These are phyloP conservation scores for Achaetomiella virescens DNA, from an alignment of 495 filamentous ascomycete species.

Conservation along the genomic window DNA sequence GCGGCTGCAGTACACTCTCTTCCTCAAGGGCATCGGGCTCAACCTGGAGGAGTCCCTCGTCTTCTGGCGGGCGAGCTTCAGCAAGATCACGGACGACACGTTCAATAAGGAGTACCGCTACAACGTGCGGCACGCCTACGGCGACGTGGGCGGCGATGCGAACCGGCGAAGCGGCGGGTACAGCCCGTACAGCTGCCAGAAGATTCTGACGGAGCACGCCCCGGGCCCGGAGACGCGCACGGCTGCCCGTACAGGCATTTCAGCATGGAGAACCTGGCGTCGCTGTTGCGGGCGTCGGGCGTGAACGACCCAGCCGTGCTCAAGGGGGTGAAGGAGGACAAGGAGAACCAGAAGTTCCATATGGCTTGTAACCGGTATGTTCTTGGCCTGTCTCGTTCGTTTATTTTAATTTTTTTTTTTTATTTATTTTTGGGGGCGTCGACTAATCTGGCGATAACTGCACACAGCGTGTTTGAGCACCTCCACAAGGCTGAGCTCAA, in stretches of 20 bases:
- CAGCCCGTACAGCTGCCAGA: constrained; percentile 86
- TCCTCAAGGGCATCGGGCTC: constrained; percentile 94
- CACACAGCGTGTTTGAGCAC: constrained; percentile 71
- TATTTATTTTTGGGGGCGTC: too few relatives aligned
- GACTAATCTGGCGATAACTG: constrained; percentile 1
- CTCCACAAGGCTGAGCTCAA: constrained; percentile 81
- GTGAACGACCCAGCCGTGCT: constrained; percentile 72
- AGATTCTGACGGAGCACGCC: constrained; percentile 83
- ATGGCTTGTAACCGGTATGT: constrained; percentile 83
- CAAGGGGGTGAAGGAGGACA: constrained; percentile 78
- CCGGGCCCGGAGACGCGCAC: constrained; percentile 77
- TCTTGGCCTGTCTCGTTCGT: background rate
- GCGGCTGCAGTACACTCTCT: constrained; percentile 91
- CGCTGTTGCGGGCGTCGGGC: constrained; percentile 65
- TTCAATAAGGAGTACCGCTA: constrained; percentile 97
- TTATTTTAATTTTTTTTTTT: background rate
- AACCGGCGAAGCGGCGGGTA: constrained; percentile 81
- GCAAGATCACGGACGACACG: constrained; percentile 75
- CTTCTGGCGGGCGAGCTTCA: constrained; percentile 88
- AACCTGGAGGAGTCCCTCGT: constrained; percentile 84
- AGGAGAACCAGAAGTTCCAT: constrained; percentile 81
- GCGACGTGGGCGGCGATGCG: constrained; percentile 89
- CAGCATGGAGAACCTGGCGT: constrained; percentile 73
- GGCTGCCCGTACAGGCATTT: constrained; percentile 97
- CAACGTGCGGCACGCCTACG: constrained; percentile 89